These are phyloP conservation scores for Pythium rishiriense DNA, from an alignment of 352 stramenopile genomes.

Conservation along the genomic window DNA sequence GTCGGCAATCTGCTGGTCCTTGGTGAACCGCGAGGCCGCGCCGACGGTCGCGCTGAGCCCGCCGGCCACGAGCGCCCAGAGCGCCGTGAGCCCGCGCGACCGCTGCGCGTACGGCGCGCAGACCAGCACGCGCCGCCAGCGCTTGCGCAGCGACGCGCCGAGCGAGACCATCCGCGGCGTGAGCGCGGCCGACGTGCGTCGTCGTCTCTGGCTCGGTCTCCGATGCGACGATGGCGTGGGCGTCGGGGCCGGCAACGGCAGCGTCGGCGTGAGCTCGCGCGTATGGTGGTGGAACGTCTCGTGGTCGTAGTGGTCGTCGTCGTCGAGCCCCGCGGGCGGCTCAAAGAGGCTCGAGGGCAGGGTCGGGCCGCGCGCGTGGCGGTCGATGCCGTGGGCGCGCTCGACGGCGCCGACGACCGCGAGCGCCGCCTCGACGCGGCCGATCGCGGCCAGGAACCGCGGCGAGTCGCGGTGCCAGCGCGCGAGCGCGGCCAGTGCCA, in stretches of 20 bases:
- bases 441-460: slow-evolving; percentile 67
- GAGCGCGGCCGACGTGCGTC: slow-evolving; percentile 28
- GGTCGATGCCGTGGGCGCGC: slow-evolving; percentile 51
- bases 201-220: too few species aligned
- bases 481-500: slow-evolving; percentile 33
- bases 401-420: slow-evolving; percentile 57
- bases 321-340: slow-evolving; percentile 35
- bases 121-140: slow-evolving; percentile 41
- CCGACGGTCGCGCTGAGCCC: slow-evolving; percentile 17
- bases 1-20: neutral
- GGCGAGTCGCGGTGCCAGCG: slow-evolving; percentile 54
- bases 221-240: too few species aligned
- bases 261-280: neutral
- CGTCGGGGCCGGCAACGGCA: neutral
- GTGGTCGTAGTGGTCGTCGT: neutral
- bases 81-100: slow-evolving; percentile 33
- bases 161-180: slow-evolving; percentile 43
- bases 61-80: slow-evolving; percentile 38
- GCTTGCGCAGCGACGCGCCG: slow-evolving; percentile 36
- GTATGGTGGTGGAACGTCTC: neutral
- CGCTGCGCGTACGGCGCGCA: slow-evolving; percentile 36
- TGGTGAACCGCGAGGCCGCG: slow-evolving; percentile 12
- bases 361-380: slow-evolving; percentile 44
- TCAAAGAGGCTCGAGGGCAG: slow-evolving; percentile 63
- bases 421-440: slow-evolving; percentile 59